Conservation (phyloP, 805 yeast species). For the Saturnispora diversa region DNA sequence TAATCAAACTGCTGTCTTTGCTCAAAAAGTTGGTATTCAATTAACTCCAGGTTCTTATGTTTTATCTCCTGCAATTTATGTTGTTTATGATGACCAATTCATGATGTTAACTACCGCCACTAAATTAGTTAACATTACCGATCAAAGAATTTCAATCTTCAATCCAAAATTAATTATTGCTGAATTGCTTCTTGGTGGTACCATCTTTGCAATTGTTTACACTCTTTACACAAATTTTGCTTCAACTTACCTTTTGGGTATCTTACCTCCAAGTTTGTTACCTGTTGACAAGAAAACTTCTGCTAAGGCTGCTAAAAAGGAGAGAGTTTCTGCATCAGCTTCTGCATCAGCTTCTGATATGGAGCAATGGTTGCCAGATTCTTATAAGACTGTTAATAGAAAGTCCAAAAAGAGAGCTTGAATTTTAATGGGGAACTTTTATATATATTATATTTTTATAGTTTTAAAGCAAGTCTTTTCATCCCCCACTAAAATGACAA, state of each 20-base stretch:
- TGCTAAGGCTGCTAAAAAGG: constrained; percentile 21
- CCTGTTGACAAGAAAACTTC: constrained; percentile 22
- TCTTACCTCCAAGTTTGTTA: constrained; percentile 26
- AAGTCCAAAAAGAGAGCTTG: constrained; percentile 25
- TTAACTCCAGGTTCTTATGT: constrained; percentile 50
- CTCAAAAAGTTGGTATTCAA: constrained; percentile 53
- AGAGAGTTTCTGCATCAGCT: constrained; percentile 21
- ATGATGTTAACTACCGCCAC: constrained; percentile 50
- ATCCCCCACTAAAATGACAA: too few species aligned
- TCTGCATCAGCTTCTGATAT: constrained; percentile 24
- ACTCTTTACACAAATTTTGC: constrained; percentile 38
- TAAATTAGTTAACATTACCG: constrained; percentile 50
- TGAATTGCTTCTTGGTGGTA: constrained; percentile 43
- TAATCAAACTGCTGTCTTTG: constrained; percentile 42
- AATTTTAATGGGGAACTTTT: neutral
- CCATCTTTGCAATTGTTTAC: constrained; percentile 46
- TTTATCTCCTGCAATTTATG: constrained; percentile 52
- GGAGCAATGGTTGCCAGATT: constrained; percentile 52
- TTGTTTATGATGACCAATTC: constrained; percentile 41
- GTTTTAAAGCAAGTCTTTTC: too few species aligned
- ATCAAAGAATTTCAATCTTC: constrained; percentile 59
- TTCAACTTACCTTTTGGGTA: constrained; percentile 37
- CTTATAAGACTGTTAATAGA: constrained; percentile 34
- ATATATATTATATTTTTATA: constrained; percentile 1
- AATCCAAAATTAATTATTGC: constrained; percentile 65